Evolutionary conservation across 129 eudicot genomes (phyloP).

Genomic region (Flaveria sonorensis): DNA sequence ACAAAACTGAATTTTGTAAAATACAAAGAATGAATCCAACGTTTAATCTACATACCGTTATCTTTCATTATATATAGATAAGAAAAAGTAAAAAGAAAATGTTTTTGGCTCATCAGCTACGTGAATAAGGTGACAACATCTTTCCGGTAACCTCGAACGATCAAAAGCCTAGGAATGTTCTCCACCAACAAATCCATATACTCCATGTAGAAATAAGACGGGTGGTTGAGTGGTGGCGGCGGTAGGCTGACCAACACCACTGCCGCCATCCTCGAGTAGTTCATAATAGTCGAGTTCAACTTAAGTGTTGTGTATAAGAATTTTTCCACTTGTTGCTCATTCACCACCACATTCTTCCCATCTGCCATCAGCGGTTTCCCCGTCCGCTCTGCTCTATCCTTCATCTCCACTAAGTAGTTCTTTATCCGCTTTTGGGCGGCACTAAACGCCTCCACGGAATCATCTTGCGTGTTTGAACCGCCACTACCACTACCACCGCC

Average conservation of each 20-base stretch:
- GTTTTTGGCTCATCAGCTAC: constrained; percentile 35
- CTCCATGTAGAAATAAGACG: constrained; percentile 93
- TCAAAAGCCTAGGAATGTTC: constrained; percentile 92
- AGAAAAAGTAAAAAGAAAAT: background rate
- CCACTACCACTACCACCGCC: constrained; percentile 21
- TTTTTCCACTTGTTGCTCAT: constrained; percentile 92
- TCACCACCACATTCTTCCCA: constrained; percentile 70
- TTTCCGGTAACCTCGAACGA: constrained; percentile 89
- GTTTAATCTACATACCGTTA: constrained; percentile 39
- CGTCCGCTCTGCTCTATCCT: constrained; percentile 53
- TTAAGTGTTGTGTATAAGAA: constrained; percentile 80
- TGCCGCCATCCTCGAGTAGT: constrained; percentile 96
- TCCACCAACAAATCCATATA: constrained; percentile 96
- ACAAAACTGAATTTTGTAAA: constrained; percentile 30
- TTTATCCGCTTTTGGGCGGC: constrained; percentile 75
- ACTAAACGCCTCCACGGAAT: constrained; percentile 75
- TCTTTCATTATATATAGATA: constrained; percentile 24
- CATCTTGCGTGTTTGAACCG: constrained; percentile 67
- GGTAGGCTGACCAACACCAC: constrained; percentile 95
- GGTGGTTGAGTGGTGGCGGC: constrained; percentile 89
- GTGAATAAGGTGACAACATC: constrained; percentile 97
- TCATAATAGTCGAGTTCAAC: constrained; percentile 77
- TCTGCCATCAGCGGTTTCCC: constrained; percentile 70
- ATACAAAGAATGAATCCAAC: constrained; percentile 49
- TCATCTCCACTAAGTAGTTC: constrained; percentile 58